These are phyloP conservation scores for Ichthyophonus hoferi DNA, from an alignment of 208 protist species.

Conservation along the genomic window DNA sequence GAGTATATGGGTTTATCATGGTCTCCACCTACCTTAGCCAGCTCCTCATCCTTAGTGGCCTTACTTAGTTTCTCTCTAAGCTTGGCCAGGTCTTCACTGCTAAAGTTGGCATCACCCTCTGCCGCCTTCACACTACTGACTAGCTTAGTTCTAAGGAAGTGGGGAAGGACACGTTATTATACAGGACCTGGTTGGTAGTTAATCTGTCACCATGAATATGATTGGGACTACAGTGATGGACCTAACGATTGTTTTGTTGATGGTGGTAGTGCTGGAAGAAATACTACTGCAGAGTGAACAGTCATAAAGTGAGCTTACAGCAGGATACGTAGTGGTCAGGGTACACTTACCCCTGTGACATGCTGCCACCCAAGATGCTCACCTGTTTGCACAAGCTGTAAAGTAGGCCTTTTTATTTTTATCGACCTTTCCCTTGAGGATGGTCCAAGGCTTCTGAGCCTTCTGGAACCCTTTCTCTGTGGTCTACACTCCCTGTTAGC, in stretches of 20 bases:
- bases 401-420: conserved; percentile 13
- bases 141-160: no score
- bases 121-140: not conserved
- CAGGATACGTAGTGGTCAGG: no score
- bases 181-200: no score
- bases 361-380: no score
- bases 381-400: not conserved
- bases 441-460: conserved; percentile 32
- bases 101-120: not conserved
- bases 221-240: no score
- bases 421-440: conserved; percentile 30
- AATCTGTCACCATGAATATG: no score
- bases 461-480: conserved; percentile 31
- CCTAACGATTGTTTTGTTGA: no score
- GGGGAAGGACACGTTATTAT: no score
- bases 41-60: not conserved
- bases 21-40: not conserved
- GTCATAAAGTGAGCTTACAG: no score
- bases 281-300: no score
- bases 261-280: no score
- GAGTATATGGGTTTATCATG: not conserved
- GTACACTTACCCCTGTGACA: no score
- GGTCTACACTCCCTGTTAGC: not conserved
- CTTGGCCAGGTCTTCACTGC: not conserved
- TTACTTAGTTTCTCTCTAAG: not conserved